Percentiles rank a stretch among this genome's conserved stretches.
phyloP scores from a whole-genome alignment of 192 early-diverging fungal species.

The Linnemannia exigua region DNA sequence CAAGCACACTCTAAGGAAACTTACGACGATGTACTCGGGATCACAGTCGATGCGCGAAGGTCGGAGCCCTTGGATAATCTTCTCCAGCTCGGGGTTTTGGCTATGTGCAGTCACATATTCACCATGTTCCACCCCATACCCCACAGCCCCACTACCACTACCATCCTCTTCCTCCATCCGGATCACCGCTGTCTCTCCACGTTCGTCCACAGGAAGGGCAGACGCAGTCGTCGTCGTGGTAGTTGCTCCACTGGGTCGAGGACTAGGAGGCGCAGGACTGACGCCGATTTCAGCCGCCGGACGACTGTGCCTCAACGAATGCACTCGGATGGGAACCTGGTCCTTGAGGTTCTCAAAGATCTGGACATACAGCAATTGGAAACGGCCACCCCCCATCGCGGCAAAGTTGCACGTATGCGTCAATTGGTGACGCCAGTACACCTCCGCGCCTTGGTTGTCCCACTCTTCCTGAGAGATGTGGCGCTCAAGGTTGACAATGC shows the following conservation, averaged over 20 bases:
- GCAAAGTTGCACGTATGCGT: slow-evolving; percentile 55
- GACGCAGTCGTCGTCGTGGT: neutral
- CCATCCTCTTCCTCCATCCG: neutral
- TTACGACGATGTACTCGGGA: slow-evolving; percentile 54
- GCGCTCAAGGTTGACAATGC: slow-evolving; percentile 1
- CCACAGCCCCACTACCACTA: neutral
- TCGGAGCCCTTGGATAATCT: slow-evolving; percentile 50
- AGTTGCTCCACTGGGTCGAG: neutral
- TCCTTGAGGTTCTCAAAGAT: slow-evolving; percentile 50
- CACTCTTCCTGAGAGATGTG: slow-evolving; percentile 53
- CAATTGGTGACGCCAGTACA: slow-evolving; percentile 53
- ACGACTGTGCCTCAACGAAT: slow-evolving; percentile 31
- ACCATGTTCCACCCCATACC: slow-evolving; percentile 37
- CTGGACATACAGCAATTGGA: slow-evolving; percentile 49
- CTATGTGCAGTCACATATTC: slow-evolving; percentile 53
- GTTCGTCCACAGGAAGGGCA: neutral
- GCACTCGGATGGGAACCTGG: slow-evolving; percentile 50
- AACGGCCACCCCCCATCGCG: slow-evolving; percentile 53
- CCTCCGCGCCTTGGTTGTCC: slow-evolving; percentile 49
- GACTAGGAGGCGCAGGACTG: neutral
- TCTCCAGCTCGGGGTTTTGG: slow-evolving; percentile 35
- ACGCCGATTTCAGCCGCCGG: neutral
- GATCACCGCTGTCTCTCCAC: neutral
- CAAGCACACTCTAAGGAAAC: neutral
- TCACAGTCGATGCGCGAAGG: slow-evolving; percentile 56